A percentile compares a stretch with the other conserved stretches of the same genome.
Conservation (phyloP, 2,329 filamentous ascomycete genomes). For the Fusarium dlaminii region DNA sequence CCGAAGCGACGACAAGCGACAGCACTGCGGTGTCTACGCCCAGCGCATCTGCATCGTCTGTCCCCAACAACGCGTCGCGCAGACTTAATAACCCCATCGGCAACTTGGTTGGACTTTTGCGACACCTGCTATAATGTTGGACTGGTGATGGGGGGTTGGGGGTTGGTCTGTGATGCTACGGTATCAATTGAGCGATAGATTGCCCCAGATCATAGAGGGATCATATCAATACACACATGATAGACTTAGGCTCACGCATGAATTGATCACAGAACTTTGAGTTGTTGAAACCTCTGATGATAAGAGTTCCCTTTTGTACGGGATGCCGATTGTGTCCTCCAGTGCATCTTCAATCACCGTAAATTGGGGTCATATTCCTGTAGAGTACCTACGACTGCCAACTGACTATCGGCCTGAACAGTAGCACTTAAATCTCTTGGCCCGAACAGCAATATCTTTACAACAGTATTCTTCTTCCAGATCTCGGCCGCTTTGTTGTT, state of each 20-base stretch:
- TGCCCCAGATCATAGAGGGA: not conserved
- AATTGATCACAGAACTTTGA: not conserved
- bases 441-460: not conserved
- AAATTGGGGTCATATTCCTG: not conserved
- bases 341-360: not conserved
- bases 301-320: not conserved
- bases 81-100: slow-evolving; percentile 15
- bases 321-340: not conserved
- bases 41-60: not conserved
- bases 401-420: no score
- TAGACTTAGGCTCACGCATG: not conserved
- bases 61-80: slow-evolving; percentile 9
- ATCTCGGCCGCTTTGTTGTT: fast-evolving
- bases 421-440: no score
- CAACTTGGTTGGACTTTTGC: not conserved
- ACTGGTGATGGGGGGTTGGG: no score
- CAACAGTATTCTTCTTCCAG: not conserved
- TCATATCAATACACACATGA: not conserved
- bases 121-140: not conserved
- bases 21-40: not conserved
- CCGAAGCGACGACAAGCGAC: not conserved
- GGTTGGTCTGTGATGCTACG: not conserved
- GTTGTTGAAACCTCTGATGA: not conserved
- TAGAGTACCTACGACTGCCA: no score
- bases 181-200: not conserved